Percentiles rank a stretch among this genome's conserved stretches.
Evolutionary conservation across 2,329 filamentous ascomycete species (phyloP).

Genomic region (Bipolaris bicolor): DNA sequence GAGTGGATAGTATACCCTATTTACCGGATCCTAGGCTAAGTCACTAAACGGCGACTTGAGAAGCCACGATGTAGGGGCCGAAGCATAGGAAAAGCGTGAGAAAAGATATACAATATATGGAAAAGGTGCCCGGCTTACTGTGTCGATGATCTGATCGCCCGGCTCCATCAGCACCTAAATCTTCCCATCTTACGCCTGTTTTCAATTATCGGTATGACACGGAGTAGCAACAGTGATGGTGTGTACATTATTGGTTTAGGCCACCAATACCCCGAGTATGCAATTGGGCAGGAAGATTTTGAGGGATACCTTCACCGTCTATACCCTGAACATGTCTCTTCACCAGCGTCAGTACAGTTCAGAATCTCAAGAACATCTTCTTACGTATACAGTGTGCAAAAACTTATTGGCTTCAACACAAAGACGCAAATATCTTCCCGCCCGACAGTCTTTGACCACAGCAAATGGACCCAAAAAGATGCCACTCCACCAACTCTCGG

Average conservation of each 20-base stretch:
- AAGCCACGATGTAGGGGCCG: background rate
- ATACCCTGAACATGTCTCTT: constrained; percentile 17
- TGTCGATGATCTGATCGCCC: background rate
- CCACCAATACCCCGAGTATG: constrained; percentile 24
- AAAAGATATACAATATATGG: background rate
- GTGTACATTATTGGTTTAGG: constrained; percentile 28
- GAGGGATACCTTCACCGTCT: constrained; percentile 13
- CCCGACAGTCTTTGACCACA: constrained; percentile 13
- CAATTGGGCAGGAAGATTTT: constrained; percentile 22
- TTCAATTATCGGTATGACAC: constrained; percentile 1
- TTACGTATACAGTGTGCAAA: constrained; percentile 18
- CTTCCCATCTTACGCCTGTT: background rate
- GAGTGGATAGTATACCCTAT: background rate
- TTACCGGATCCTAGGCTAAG: background rate
- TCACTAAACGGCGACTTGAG: background rate
- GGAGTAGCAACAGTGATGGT: background rate
- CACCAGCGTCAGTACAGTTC: constrained; percentile 16
- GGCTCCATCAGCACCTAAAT: background rate
- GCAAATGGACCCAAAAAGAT: constrained; percentile 17
- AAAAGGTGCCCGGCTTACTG: background rate
- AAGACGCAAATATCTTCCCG: constrained; percentile 26
- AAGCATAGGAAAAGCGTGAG: background rate
- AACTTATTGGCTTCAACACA: constrained; percentile 21
- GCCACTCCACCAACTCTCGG: constrained; percentile 25
- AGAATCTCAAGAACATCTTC: too few relatives aligned